Conservation (phyloP, 495 filamentous ascomycete genomes). For the Penicillium salamii region DNA sequence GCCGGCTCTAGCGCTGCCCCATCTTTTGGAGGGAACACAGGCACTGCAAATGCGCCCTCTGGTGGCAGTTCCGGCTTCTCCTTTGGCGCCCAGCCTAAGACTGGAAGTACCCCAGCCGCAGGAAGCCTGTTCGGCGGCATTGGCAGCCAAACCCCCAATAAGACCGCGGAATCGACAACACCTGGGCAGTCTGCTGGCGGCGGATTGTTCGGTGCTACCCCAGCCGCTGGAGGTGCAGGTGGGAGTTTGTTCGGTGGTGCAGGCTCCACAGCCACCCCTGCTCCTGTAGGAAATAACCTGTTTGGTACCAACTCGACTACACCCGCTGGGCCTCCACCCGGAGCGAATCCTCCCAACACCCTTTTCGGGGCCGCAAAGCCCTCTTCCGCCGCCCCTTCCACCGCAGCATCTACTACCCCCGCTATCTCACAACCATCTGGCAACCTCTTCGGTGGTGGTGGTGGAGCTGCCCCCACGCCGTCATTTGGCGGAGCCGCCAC, state of each 20-base stretch:
- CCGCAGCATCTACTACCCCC: constrained; percentile 27
- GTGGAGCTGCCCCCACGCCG: constrained; percentile 20
- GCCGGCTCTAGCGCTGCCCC: constrained; percentile 28
- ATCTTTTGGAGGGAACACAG: constrained; percentile 34
- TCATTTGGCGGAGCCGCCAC: constrained; percentile 33
- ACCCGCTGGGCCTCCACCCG: constrained; percentile 61
- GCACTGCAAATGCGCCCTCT: constrained; percentile 16
- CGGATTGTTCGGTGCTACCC: constrained; percentile 49
- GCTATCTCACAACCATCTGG: constrained; percentile 26
- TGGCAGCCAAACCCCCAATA: constrained; percentile 36
- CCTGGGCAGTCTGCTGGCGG: constrained; percentile 35
- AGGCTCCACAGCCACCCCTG: constrained; percentile 33
- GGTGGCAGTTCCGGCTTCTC: constrained; percentile 36
- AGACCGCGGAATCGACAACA: constrained; percentile 33
- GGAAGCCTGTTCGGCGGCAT: constrained; percentile 26
- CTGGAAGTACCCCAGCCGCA: constrained; percentile 20
- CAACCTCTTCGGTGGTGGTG: constrained; percentile 30
- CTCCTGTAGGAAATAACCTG: constrained; percentile 34
- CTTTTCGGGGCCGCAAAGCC: constrained; percentile 33
- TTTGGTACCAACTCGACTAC: constrained; percentile 58
- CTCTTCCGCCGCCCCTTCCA: constrained; percentile 22
- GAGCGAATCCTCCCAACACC: constrained; percentile 28
- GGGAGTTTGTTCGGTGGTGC: constrained; percentile 39
- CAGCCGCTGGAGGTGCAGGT: constrained; percentile 13
- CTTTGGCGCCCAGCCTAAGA: constrained; percentile 36